Evolutionary conservation across 192 early-diverging fungal species (phyloP), one percentile per base, ranked within the genome.

Genomic region (Nowakowskiella sp.): DNA sequence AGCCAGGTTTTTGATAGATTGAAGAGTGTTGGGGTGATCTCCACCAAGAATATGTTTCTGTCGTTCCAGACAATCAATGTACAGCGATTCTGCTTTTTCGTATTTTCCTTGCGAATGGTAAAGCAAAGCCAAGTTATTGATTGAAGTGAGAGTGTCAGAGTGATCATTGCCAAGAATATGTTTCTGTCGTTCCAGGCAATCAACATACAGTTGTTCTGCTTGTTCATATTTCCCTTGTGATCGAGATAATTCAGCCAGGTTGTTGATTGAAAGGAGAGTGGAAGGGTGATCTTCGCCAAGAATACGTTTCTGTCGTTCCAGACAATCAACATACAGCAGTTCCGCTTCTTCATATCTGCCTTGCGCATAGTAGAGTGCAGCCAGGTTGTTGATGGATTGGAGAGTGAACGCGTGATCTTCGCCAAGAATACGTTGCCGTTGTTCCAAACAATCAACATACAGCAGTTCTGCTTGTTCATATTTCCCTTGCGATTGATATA

Each of bases 291-390:
- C 5, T 5, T 47, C 45, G 24, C 45, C 45, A n/a, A 47, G 45
- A 36, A 36, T 16, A 9, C 31, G 6, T 13, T 28, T 25, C 49
- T 36, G 0, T n/a, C n/a, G n/a, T n/a, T n/a, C n/a, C n/a, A n/a
- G n/a, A n/a, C 30, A 39, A 9, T 21, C 43, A 2, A 25, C 16
- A 2, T 22, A 9, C 24, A 47, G 24, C 31, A 59, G 27, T 16
- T 58, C 57, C 13, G 57, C 57, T 23, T 59, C n/a, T 44, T 31
- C 28, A 26, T 58, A 52, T 42, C n/a, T 21, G 16, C 21, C 32
- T 58, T 59, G 57, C 24, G 56, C 23, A 42, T 19, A 3, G 42
- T 60, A 59, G 22, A 60, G 55, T 7, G 10, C 21, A 19, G 43
- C 55, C 27, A 60, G 34, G 55, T 48, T 60, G 34, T 16, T 28